Base-by-base conservation (phyloP, 306 rosid species). In the Alnus glutinosa region DNA sequence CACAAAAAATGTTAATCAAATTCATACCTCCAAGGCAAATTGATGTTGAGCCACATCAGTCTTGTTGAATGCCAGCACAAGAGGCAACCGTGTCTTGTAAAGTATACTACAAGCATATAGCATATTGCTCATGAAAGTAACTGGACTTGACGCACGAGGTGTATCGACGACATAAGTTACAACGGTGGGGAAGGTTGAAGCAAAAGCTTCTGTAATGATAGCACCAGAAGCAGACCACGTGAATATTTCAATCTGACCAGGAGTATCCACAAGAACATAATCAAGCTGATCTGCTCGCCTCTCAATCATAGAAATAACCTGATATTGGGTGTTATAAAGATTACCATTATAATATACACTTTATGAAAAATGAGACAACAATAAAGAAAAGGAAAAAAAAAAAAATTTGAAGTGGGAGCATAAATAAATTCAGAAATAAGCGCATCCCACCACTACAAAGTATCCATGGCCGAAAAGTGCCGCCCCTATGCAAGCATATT, bases 211-310 rank as follows among this genome's bases (percentile, higher is more conserved):
- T 3, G 97, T 93, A 78, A 96, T 96, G 80, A 96, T 93, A 72
- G 97, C 87, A 64, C 99, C 98, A 76, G 99, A 96, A 61, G 98
- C 98, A 34, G 98, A 96, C 97, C 98, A 96, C 3, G 97, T 91
- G 86, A 93, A 95, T 84, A 93, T 95, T 88, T 95, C 99, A 78
- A 95, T 91, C 85, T 95, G 98, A 58, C 99, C 98, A 50, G 92
- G 99, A 44, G 98, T 95, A 66, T 95, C 98, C 59, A 95, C 99
- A 32, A 95, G 90, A 61, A 96, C 98, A 82, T 96, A 96, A 80
- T 96, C 98, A 64, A 95, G 97, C 73, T 95, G 91, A 54, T 90
- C 94, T 71, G 98, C 98, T 50, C 98, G 89, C 76, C 75, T 91
- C 85, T 93, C 99, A 19, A 95, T 93, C 12, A 90, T 82, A 7